A percentile compares a stretch with the other conserved stretches of the same genome.
phyloP scores from a whole-genome alignment of 169 alveolate genomes.

The Plasmodium inui region DNA sequence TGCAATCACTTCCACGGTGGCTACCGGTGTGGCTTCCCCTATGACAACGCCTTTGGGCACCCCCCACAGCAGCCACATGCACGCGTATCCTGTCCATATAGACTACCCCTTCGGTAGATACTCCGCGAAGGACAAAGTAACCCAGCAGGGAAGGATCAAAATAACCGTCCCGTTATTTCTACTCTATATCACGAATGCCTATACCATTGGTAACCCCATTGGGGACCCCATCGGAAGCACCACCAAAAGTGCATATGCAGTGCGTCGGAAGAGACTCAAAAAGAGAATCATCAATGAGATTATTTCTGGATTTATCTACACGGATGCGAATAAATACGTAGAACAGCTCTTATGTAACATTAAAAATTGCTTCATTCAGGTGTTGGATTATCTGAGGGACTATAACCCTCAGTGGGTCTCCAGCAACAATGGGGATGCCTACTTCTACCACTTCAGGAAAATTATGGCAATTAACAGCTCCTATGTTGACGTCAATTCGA shows the following conservation, averaged over 20 bases:
- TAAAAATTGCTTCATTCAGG: conserved; percentile 29
- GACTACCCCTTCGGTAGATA: background rate
- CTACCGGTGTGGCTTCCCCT: background rate
- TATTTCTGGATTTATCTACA: background rate
- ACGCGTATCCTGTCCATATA: background rate
- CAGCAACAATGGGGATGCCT: background rate
- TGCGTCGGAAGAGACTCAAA: background rate
- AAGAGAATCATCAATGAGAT: conserved; percentile 22
- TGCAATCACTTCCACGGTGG: too few species aligned
- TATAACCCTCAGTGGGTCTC: conserved; percentile 6
- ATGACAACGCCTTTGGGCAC: background rate
- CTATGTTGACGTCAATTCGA: conserved; percentile 11
- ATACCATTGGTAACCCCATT: too few species aligned
- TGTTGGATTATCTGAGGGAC: conserved; percentile 27
- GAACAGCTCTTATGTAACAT: conserved; percentile 38
- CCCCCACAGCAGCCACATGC: background rate
- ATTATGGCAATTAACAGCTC: conserved; percentile 36
- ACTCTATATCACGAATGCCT: background rate
- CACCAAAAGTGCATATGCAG: background rate
- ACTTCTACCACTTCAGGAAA: conserved; percentile 42
- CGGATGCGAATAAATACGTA: conserved; percentile 34
- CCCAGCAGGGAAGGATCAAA: background rate
- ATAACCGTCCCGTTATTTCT: background rate
- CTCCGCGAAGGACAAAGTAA: background rate
- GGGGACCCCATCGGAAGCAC: background rate